Evolutionary conservation across 768 basidiomycete species (phyloP).

Genomic region (Termitomyces bulborhizus): DNA sequence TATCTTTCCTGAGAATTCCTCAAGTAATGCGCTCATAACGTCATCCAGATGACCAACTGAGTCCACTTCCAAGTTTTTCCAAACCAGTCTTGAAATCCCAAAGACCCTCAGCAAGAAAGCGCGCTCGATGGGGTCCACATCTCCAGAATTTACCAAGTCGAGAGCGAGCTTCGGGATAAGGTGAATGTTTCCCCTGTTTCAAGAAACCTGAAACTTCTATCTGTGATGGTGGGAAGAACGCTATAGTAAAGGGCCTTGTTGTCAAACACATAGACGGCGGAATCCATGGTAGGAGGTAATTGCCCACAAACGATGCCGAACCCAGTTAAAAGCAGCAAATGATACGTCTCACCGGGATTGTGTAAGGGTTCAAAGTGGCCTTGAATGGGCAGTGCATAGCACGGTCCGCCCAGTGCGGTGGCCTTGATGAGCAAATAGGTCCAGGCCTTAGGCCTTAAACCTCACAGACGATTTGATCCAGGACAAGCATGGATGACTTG

Average conservation of each 20-base stretch:
- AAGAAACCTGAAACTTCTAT: slow-evolving; percentile 1
- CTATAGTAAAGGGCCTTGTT: neutral
- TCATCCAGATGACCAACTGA: neutral
- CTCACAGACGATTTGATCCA: no score
- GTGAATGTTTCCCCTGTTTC: neutral
- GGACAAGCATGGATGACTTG: no score
- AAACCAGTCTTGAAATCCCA: neutral
- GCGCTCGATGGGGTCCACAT: neutral
- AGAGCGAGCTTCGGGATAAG: neutral
- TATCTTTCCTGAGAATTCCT: neutral
- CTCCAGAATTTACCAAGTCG: neutral
- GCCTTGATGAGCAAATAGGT: no score
- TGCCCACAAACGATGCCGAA: no score
- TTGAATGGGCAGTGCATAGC: no score
- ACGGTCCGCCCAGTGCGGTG: no score
- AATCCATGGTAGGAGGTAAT: neutral
- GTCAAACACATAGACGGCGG: neutral
- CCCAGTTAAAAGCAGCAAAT: no score
- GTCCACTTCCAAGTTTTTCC: neutral
- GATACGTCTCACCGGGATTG: no score
- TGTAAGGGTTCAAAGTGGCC: no score
- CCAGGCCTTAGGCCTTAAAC: no score
- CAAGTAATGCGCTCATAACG: neutral
- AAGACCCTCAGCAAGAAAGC: neutral
- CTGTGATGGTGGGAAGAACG: neutral